Percentiles rank a stretch among this genome's conserved stretches.
Evolutionary conservation across 768 basidiomycete genomes (phyloP).

Genomic region (Mycena metata): DNA sequence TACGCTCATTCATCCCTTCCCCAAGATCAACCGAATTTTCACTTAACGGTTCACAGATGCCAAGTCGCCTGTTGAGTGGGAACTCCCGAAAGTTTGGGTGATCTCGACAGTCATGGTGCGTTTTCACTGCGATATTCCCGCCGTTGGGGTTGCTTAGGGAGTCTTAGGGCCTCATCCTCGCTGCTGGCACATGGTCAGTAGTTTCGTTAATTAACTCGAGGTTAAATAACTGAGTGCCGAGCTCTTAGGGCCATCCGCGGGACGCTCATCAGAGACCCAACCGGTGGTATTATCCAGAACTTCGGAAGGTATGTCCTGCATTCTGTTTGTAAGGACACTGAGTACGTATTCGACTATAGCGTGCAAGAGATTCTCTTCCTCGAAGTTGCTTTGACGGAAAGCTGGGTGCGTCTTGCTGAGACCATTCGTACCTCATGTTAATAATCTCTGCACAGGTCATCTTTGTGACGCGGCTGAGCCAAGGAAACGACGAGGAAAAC

Average conservation of each 20-base stretch:
- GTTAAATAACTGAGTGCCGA: neutral
- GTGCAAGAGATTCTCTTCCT: constrained; percentile 63
- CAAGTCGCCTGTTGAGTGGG: constrained; percentile 61
- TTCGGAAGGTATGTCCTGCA: constrained; percentile 47
- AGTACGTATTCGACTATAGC: constrained; percentile 20
- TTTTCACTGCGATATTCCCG: neutral
- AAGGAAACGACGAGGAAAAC: constrained; percentile 33
- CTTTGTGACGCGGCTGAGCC: constrained; percentile 28
- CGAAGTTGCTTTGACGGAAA: constrained; percentile 63
- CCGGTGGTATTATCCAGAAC: constrained; percentile 61
- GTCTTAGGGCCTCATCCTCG: constrained; percentile 46
- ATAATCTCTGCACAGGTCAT: constrained; percentile 18
- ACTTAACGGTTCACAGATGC: constrained; percentile 7
- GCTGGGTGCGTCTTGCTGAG: constrained; percentile 44
- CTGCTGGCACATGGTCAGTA: constrained; percentile 53
- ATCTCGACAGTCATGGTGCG: constrained; percentile 55
- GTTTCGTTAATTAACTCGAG: neutral
- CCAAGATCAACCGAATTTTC: neutral
- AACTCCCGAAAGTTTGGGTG: constrained; percentile 63
- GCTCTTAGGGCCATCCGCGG: constrained; percentile 54
- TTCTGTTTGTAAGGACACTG: constrained; percentile 3
- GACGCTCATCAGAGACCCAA: constrained; percentile 49
- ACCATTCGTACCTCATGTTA: neutral
- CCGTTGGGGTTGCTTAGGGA: neutral
- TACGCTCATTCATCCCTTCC: constrained; percentile 22